Conservation (phyloP, 192 early-diverging fungal species). For the Dimargaris xerosporica region DNA sequence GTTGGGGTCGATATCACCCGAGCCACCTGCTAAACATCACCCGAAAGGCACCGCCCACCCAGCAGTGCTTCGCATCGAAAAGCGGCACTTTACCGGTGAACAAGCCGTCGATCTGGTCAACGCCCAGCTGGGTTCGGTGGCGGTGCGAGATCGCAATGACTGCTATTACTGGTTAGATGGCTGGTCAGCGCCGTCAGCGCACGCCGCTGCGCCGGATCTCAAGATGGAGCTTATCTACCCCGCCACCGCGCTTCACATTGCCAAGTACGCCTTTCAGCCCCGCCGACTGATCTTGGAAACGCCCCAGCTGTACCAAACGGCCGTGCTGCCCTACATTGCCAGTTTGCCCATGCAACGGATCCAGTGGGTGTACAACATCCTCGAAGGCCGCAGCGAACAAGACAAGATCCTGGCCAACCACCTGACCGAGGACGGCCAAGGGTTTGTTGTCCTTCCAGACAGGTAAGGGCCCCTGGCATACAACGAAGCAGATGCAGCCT, state of each 20-base stretch:
- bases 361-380: conserved; percentile 68
- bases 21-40: too few relatives aligned
- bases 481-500: too few relatives aligned
- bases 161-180: conserved; percentile 4
- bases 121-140: not conserved
- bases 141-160: not conserved
- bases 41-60: too few relatives aligned
- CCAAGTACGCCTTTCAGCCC: conserved; percentile 49
- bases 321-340: conserved; percentile 45
- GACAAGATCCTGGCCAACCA: conserved; percentile 50
- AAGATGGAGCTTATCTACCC: conserved; percentile 15
- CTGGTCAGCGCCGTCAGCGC: not conserved
- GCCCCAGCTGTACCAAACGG: conserved; percentile 32
- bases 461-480: conserved; percentile 23
- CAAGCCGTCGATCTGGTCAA: not conserved
- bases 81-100: not conserved
- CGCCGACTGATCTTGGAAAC: conserved; percentile 47
- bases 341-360: conserved; percentile 37
- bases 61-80: not conserved
- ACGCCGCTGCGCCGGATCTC: not conserved
- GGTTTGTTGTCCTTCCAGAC: conserved; percentile 64
- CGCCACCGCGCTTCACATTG: conserved; percentile 31
- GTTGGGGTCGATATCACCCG: too few relatives aligned
- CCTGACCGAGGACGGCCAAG: conserved; percentile 29
- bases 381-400: conserved; percentile 41